A percentile compares a stretch with the other conserved stretches of the same genome.
Evolutionary conservation across 176 grass and related monocot genomes (phyloP).

Genomic region (Juncus inflexus): DNA sequence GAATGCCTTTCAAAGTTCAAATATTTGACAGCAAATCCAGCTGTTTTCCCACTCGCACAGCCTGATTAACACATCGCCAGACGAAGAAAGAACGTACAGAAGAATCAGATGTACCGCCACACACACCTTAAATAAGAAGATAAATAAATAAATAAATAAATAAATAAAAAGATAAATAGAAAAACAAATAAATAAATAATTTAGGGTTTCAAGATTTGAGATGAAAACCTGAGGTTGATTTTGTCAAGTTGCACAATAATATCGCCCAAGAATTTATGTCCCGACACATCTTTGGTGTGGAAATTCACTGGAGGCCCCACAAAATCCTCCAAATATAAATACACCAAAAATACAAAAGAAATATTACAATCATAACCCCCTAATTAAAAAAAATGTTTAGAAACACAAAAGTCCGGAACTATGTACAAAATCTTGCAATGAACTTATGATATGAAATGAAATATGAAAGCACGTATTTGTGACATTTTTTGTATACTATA

Average conservation of each 20-base stretch:
- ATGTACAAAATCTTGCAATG: too few relatives aligned
- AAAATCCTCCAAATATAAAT: constrained; percentile 91
- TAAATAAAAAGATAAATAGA: too few relatives aligned
- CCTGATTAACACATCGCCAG: constrained; percentile 79
- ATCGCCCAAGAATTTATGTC: constrained; percentile 92
- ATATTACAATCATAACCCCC: background rate
- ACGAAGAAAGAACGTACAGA: too few relatives aligned
- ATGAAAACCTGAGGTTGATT: constrained; percentile 86
- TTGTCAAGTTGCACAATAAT: constrained; percentile 89
- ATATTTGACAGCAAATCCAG: constrained; percentile 77
- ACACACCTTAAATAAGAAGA: constrained; percentile 42
- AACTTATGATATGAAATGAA: too few relatives aligned
- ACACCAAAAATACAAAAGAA: constrained; percentile 43
- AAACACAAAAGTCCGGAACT: too few relatives aligned
- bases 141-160: too few relatives aligned
- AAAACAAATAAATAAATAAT: too few relatives aligned
- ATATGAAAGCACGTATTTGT: too few relatives aligned
- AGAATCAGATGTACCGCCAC: too few relatives aligned
- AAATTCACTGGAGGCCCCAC: constrained; percentile 84
- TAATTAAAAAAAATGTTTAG: too few relatives aligned
- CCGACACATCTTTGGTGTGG: constrained; percentile 94
- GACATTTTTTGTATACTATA: too few relatives aligned
- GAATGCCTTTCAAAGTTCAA: constrained; percentile 75
- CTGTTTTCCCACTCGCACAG: constrained; percentile 81
- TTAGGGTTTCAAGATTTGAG: too few relatives aligned